These are phyloP conservation scores for Aspergillus steynii DNA, from an alignment of 495 filamentous ascomycete genomes.

Conservation along the genomic window DNA sequence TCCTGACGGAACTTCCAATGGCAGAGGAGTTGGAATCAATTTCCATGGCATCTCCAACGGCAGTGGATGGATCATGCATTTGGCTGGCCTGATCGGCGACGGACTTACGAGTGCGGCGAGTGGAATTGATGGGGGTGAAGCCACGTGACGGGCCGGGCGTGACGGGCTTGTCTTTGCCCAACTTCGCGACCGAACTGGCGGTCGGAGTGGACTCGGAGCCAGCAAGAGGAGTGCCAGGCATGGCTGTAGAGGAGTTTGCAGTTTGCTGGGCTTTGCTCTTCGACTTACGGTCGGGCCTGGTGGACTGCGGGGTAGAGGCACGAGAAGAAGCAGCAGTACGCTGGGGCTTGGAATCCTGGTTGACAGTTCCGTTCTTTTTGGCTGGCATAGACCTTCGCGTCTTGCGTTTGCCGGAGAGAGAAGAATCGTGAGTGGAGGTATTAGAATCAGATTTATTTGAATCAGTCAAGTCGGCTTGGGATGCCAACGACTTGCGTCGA, in stretches of 20 bases:
- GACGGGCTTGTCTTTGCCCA: background rate
- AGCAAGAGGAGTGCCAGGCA: background rate
- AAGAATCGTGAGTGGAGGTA: conserved; percentile 9
- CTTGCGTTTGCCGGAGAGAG: conserved; percentile 10
- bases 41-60: background rate
- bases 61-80: background rate
- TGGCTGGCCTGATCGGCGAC: conserved; percentile 1
- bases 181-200: background rate
- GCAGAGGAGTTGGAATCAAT: background rate
- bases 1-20: background rate
- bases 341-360: conserved; percentile 7
- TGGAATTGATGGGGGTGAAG: background rate
- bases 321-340: conserved; percentile 5
- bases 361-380: conserved; percentile 14
- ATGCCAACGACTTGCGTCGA: conserved; percentile 14
- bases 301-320: conserved; percentile 17
- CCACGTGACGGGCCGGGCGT: background rate
- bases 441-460: conserved; percentile 5
- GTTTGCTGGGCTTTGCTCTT: conserved; percentile 2
- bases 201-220: conserved; percentile 9
- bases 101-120: conserved; percentile 1
- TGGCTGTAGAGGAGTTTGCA: background rate
- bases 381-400: conserved; percentile 22
- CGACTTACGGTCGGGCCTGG: conserved; percentile 15
- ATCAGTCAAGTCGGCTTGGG: conserved; percentile 10